Evolutionary conservation across 495 filamentous ascomycete species (phyloP).

Genomic region (Stereocaulon alpinum): DNA sequence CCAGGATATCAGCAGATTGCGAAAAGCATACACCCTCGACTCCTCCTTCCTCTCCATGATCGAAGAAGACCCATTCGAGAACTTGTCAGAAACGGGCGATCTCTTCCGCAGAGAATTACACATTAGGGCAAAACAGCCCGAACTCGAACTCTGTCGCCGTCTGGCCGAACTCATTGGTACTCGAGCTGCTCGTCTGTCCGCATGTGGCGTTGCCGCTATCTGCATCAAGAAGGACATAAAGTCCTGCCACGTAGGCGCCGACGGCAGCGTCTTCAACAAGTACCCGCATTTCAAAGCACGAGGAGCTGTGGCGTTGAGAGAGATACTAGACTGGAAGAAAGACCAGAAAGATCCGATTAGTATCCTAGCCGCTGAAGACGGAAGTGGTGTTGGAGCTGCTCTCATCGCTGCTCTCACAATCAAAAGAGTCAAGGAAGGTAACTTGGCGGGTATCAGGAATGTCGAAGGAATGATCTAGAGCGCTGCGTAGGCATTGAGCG

Average conservation of each 20-base stretch:
- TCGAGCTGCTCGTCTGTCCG: conserved; percentile 80
- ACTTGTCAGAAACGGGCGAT: conserved; percentile 74
- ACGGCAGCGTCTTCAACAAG: conserved; percentile 96
- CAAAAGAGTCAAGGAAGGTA: conserved; percentile 71
- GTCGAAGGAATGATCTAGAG: conserved; percentile 44
- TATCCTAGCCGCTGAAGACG: conserved; percentile 84
- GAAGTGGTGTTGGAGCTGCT: conserved; percentile 90
- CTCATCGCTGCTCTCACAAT: conserved; percentile 89
- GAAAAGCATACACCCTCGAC: conserved; percentile 77
- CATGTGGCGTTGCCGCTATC: conserved; percentile 90
- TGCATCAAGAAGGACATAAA: conserved; percentile 87
- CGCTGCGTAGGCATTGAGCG: not conserved
- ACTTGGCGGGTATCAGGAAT: conserved; percentile 67
- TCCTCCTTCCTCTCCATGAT: conserved; percentile 92
- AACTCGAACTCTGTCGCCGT: conserved; percentile 77
- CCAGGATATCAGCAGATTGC: conserved; percentile 69
- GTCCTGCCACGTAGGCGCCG: conserved; percentile 86
- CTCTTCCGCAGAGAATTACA: conserved; percentile 63
- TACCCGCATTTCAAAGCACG: conserved; percentile 95
- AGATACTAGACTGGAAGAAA: conserved; percentile 85
- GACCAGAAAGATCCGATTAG: conserved; percentile 73
- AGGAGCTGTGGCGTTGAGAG: conserved; percentile 76
- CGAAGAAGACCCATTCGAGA: conserved; percentile 92
- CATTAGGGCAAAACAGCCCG: conserved; percentile 56
- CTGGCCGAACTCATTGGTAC: conserved; percentile 90